Evolutionary conservation across 75 land plant species (phyloP).

Genomic region (Sequoia sempervirens): DNA sequence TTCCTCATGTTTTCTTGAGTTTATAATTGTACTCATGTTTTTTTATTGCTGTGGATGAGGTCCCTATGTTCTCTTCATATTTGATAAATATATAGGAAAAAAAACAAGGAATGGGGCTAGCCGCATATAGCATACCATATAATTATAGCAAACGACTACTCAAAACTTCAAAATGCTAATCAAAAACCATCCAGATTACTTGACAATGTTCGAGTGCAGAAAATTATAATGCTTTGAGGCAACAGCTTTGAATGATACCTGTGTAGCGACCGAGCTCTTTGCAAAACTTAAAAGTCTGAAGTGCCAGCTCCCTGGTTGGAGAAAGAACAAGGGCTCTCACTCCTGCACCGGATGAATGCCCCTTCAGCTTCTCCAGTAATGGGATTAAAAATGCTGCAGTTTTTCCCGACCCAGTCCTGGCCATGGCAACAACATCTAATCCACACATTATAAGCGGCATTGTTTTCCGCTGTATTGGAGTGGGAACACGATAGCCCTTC

Average conservation of each 20-base stretch:
- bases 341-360: constrained; percentile 58
- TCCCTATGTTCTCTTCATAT: no score
- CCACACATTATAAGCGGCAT: constrained; percentile 85
- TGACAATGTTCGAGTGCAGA: no score
- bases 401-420: constrained; percentile 96
- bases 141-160: no score
- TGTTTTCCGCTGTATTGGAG: constrained; percentile 96
- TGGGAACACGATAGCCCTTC: constrained; percentile 90
- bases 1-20: no score
- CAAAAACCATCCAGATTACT: no score
- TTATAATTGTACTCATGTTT: no score
- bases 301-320: constrained; percentile 83
- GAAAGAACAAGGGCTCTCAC: constrained; percentile 78
- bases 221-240: background rate
- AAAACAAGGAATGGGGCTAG: no score
- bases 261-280: constrained; percentile 79
- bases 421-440: constrained; percentile 94
- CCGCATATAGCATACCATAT: no score
- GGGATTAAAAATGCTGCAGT: constrained; percentile 95
- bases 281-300: constrained; percentile 88
- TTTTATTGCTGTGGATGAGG: no score
- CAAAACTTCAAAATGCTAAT: no score
- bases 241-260: constrained; percentile 28
- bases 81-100: no score
- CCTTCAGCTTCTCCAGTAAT: constrained; percentile 70